Base-by-base conservation (phyloP, 164 flowering plant genomes). In the Pachysandra terminalis region DNA sequence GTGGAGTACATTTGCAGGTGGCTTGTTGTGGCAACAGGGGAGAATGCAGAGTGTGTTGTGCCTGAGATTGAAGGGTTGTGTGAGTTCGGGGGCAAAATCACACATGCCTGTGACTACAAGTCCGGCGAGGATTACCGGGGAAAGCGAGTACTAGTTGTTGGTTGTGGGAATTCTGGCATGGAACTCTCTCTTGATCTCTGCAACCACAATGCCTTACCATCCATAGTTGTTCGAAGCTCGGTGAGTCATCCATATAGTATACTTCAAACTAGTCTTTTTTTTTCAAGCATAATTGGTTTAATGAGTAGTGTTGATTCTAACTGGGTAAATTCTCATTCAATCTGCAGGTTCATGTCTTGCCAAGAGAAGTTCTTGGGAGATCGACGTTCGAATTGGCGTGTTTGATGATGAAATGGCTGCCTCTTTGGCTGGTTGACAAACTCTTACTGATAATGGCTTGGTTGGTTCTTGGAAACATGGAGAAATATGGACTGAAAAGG, bases 151-250 rank as follows among this genome's bases (percentile, higher is more conserved):
- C 73, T 90, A 0, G 97, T 90, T 0, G 90, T 90, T 8, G 97
- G 97, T 3, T 89, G 92, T 69, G 92, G 97, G 1, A 90, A 90
- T 72, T 90, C 97, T 0, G 97, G 97, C 67, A 90, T 90, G 97
- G 97, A 90, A 68, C 75, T 89, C 8, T 79, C 84, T 52, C 86
- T 88, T 56, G 97, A 90, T 71, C 87, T 90, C 52, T 84, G 87
- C 78, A 83, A 87, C 68, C 83, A 88, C 79, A 74, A 86, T 72
- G 92, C 92, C 25, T 25, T 22, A 13, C 92, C 97, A 24, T 75
- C 83, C 0, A 85, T 89, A 81, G 90, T 86, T 9, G 90, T 87
- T 64, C 83, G 92, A 13, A 80, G 77, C 80, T 80, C 90, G 79
- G 97, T 90, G 41, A 79, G 94, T 32, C 37, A 32, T 70, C 28